Percentiles rank a stretch among this genome's conserved stretches.
These are phyloP conservation scores for Crucibulum laeve DNA, from an alignment of 768 basidiomycete species.

Conservation along the genomic window DNA sequence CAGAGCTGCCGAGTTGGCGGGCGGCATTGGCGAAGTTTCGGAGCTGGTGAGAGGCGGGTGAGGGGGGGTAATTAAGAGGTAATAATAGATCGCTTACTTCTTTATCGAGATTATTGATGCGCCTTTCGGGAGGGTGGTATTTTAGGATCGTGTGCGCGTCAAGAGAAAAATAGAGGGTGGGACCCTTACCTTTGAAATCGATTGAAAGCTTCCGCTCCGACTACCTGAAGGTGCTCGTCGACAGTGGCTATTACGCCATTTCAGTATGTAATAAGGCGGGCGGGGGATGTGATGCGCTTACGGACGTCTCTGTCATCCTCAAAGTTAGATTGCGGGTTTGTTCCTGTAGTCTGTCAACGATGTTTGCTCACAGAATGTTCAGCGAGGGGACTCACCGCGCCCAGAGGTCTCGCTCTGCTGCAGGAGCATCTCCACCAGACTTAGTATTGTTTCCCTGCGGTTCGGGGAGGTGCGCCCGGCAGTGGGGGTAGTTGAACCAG, in stretches of 20 bases:
- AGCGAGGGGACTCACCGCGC: slow-evolving; percentile 20
- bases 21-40: slow-evolving; percentile 75
- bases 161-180: slow-evolving; percentile 4
- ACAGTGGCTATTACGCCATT: slow-evolving; percentile 41
- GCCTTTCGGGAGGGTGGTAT: slow-evolving; percentile 25
- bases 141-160: slow-evolving; percentile 4
- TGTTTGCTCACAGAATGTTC: background rate
- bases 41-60: slow-evolving; percentile 34
- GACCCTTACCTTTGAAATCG: slow-evolving; percentile 52
- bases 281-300: slow-evolving; percentile 31
- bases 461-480: slow-evolving; percentile 21
- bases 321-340: slow-evolving; percentile 39
- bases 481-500: too few relatives aligned
- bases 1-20: slow-evolving; percentile 72
- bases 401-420: slow-evolving; percentile 27
- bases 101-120: slow-evolving; percentile 59
- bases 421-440: slow-evolving; percentile 46
- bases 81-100: slow-evolving; percentile 35
- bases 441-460: slow-evolving; percentile 44
- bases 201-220: slow-evolving; percentile 62
- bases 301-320: slow-evolving; percentile 66
- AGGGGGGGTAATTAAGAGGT: background rate
- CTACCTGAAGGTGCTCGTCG: slow-evolving; percentile 66
- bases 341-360: slow-evolving; percentile 18
- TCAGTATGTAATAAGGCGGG: slow-evolving; percentile 1